A percentile compares a stretch with the other conserved stretches of the same genome.
Conservation (phyloP, 1,284 basidiomycete species). For the Puccinia triticina region DNA sequence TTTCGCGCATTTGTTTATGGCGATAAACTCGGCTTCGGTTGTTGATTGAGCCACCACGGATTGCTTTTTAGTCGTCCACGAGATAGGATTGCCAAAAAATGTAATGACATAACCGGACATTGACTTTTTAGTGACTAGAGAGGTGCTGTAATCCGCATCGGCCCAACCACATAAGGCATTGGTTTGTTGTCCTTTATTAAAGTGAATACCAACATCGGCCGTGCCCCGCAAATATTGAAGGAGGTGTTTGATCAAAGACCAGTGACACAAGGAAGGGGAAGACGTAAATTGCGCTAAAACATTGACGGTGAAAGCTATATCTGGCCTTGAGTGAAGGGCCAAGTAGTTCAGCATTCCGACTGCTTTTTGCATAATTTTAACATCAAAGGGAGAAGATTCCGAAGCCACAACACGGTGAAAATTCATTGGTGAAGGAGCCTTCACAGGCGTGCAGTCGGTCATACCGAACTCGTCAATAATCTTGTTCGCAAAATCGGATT, state of each 20-base stretch:
- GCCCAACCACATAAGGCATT: conserved; percentile 14
- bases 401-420: neutral
- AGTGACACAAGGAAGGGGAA: neutral
- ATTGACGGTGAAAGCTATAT: conserved; percentile 28
- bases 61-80: conserved; percentile 24
- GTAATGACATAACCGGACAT: neutral
- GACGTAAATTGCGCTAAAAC: conserved; percentile 1
- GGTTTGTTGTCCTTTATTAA: neutral
- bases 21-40: neutral
- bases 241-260: neutral
- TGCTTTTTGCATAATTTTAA: neutral
- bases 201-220: no score
- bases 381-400: neutral
- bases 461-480: no score
- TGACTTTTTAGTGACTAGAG: neutral
- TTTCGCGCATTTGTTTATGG: conserved; percentile 19
- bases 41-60: conserved; percentile 27
- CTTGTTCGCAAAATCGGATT: no score
- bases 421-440: conserved; percentile 8
- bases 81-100: conserved; percentile 24
- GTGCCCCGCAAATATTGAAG: neutral
- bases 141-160: conserved; percentile 23
- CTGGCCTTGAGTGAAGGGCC: conserved; percentile 12
- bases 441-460: no score
- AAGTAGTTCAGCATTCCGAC: conserved; percentile 19